Evolutionary conservation across 345 rosid species (phyloP).

Genomic region (Geranium brycei): DNA sequence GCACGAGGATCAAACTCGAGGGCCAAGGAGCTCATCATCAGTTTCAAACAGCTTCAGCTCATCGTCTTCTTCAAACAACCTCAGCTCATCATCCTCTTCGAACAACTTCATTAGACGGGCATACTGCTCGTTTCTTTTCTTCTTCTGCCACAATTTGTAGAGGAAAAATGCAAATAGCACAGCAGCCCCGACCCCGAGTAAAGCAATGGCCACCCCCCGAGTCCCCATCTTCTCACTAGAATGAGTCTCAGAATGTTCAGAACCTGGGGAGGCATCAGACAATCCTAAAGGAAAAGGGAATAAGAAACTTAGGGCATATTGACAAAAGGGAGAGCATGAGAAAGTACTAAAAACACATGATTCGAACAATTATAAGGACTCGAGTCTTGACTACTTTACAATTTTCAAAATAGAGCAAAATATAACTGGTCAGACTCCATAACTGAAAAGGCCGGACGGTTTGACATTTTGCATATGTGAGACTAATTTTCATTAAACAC

Average conservation of each 20-base stretch:
- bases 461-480: too few relatives aligned
- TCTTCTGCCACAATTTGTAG: slow-evolving; percentile 87
- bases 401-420: not conserved
- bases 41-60: slow-evolving; percentile 37
- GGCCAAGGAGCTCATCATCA: slow-evolving; percentile 93
- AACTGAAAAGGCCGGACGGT: too few relatives aligned
- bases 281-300: slow-evolving; percentile 24
- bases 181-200: slow-evolving; percentile 36
- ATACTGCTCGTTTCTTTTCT: slow-evolving; percentile 92
- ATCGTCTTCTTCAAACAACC: slow-evolving; percentile 25
- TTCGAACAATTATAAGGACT: too few relatives aligned
- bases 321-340: not conserved
- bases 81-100: slow-evolving; percentile 8
- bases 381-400: too few relatives aligned
- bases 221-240: slow-evolving; percentile 32
- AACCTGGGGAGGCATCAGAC: slow-evolving; percentile 32
- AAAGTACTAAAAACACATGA: not conserved
- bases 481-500: too few relatives aligned
- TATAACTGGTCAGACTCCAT: not conserved
- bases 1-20: slow-evolving; percentile 45
- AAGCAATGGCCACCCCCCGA: slow-evolving; percentile 28
- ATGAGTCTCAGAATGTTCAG: too few relatives aligned
- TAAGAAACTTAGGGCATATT: not conserved
- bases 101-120: slow-evolving; percentile 81
- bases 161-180: slow-evolving; percentile 49